Conservation (phyloP, 2,329 filamentous ascomycete species). For the Cyanodermella asteris region DNA sequence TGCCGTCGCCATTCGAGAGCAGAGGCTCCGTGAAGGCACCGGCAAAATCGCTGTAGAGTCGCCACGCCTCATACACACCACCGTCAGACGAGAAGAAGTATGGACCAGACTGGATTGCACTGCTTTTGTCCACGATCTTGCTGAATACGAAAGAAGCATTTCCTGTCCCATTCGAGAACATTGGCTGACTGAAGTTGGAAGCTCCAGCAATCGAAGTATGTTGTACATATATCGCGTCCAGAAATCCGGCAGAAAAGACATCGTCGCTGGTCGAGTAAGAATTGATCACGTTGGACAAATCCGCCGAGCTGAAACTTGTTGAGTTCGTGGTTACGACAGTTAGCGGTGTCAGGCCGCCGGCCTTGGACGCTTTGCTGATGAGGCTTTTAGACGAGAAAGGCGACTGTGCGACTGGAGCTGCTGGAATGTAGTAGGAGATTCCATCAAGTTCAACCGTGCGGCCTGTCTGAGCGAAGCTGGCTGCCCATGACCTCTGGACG, state of each 20-base stretch:
- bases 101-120: conserved; percentile 5
- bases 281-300: neutral
- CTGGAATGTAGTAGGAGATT: conserved; percentile 6
- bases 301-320: conserved; percentile 2
- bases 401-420: conserved; percentile 1
- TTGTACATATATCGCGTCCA: conserved; percentile 1
- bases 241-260: conserved; percentile 6
- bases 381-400: neutral
- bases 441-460: conserved; percentile 5
- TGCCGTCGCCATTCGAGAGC: conserved; percentile 1
- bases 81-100: conserved; percentile 6
- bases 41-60: conserved; percentile 6
- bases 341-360: conserved; percentile 4
- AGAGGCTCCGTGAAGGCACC: conserved; percentile 8
- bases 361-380: neutral
- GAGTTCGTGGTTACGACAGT: conserved; percentile 3
- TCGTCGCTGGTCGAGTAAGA: conserved; percentile 5
- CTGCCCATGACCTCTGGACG: no score
- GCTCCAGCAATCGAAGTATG: neutral
- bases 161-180: neutral
- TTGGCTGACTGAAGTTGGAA: neutral
- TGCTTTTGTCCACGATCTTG: neutral
- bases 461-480: conserved; percentile 3
- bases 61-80: conserved; percentile 6
- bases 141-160: neutral